Base-by-base conservation (phyloP, 768 basidiomycete genomes). In the Lactarius trivialis region DNA sequence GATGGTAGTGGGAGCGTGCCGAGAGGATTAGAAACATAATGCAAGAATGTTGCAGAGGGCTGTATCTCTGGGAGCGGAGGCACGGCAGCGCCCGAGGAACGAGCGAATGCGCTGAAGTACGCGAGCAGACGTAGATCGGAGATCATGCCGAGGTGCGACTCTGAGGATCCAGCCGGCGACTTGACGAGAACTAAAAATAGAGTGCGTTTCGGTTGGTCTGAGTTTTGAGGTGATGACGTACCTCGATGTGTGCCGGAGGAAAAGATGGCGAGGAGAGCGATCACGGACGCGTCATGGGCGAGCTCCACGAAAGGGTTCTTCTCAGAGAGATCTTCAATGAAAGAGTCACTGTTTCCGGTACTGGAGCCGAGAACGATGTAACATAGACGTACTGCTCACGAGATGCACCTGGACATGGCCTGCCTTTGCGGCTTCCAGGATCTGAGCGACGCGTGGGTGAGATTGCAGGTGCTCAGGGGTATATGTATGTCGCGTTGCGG, bases 241-340 rank as follows among this genome's bases (percentile, higher is more conserved):
- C 89, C 84, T 76, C 90, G 76, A 72, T 93, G 91, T 3, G 82
- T 77, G 30, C 91, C 91, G 28, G 81, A 77, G 26, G 87, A 81
- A 69, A 92, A 91, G 4, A 85, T 70, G 50, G 79, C 78, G 5
- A 93, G 73, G 1, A 92, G 74, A 3, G 83, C 80, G 14, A 90
- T 71, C 26, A 89, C 68, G 2, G 79, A 85, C 2, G 89, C 86
- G 48, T 85, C 80, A 61, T 87, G 73, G 0, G 85, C 79, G 7
- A 91, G 71, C 24, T 76, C 76, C 58, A 88, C 81, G 33, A 91
- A 77, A 9, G 88, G 85, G 64, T 93, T 92, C 78, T 93, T 93
- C 73, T 91, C 87, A 14, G 91, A 92, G 36, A 92, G 77, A 72
- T 93, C 91, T 93, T 53, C 19, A 6, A 33, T 14, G 32, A 26